Base-by-base conservation (phyloP, 2,329 filamentous ascomycete species). In the Colletotrichum sidae region DNA sequence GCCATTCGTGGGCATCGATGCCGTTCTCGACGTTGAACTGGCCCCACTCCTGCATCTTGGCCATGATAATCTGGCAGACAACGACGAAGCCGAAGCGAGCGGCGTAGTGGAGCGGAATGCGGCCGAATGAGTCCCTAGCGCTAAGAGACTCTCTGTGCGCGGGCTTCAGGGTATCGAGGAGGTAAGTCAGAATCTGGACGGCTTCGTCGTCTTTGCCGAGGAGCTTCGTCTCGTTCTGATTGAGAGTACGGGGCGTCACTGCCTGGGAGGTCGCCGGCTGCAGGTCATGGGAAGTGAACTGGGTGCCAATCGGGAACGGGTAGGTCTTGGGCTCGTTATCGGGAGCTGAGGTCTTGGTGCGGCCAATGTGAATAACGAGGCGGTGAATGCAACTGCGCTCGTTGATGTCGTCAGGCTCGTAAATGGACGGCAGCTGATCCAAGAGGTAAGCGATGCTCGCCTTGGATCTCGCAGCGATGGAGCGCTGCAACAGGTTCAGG, bases 51-150 rank as follows among this genome's bases (percentile, higher is more conserved):
- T 95, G 92, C 89, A 99, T 94, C 72, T 91, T 90, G 68, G 90
- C 89, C 80, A 97, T 94, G 70, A 98, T 86, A 33, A 94, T 85
- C 74, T 97, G 87, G 73, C 93, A 97, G 9, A 97, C 90, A n/a
- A 93, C 88, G 4, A 96, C 92, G 71, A 97, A 94, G 2, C 96
- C 96, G 74, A 96, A 97, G 75, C 98, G 94, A 0, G 96, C 95
- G 3, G 94, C 94, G 74, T 97, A 97, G 76, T 98, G 95, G 10
- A 98, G 83, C 1, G 95, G 94, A 12, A 95, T 85, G 5, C 95
- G 91, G 3, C 93, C 94, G 66, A 95, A 92, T 0, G 89, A 85
- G 77, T 98, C 95, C 65, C 86, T 88, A 11, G 87, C 86, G 54
- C 86, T 81, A 10, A 98, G 81, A 0, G 91, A 90, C 11, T 76